Base-by-base conservation (phyloP, 306 rosid species). In the Dalbergia cochinchinensis region DNA sequence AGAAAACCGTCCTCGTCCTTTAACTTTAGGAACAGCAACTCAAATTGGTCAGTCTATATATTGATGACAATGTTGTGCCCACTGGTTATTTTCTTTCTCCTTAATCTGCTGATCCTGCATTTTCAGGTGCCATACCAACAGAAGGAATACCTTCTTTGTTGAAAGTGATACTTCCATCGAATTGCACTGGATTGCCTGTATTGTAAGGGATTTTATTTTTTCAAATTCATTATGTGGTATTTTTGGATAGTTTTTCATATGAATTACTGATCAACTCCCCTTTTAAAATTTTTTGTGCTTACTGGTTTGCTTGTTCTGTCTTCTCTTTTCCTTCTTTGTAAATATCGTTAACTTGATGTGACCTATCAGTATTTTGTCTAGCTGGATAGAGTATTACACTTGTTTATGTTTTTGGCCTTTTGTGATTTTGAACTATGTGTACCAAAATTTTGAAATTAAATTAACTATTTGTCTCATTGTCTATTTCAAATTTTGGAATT, bases 141-240 rank as follows among this genome's bases (percentile, higher is more conserved):
- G 99, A 92, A 78, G 99, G 97, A 80, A 92, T 94, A 83, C 99
- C 99, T 77, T 92, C 97, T 85, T 84, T 94, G 88, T 87, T 92
- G 89, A 92, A 89, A 88, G 93, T 94, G 74, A 82, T 92, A 81
- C 95, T 94, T 83, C 91, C 99, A 59, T 73, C 92, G 78, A 89
- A 79, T 79, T 94, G 99, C 85, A 75, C 83, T 58, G 99, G 97
- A 62, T 85, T 94, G 53, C 97, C 99, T 69, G 84, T 79, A 63
- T 44, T 81, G 99, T 92, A 31, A 67, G 37, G 7, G 42, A 19
- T 65, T 83, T 50, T 51, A 48, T 37, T 50, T 61, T 0, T 45
- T 48, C 47, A n/a, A 54, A 54, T 15, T 41, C 18, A 54, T 41
- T 44, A 11, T 39, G 20, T 69, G 5, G 22, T 16, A 31, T 59